Evolutionary conservation across 1,284 basidiomycete genomes (phyloP).

Genomic region (Tremellales sp.): DNA sequence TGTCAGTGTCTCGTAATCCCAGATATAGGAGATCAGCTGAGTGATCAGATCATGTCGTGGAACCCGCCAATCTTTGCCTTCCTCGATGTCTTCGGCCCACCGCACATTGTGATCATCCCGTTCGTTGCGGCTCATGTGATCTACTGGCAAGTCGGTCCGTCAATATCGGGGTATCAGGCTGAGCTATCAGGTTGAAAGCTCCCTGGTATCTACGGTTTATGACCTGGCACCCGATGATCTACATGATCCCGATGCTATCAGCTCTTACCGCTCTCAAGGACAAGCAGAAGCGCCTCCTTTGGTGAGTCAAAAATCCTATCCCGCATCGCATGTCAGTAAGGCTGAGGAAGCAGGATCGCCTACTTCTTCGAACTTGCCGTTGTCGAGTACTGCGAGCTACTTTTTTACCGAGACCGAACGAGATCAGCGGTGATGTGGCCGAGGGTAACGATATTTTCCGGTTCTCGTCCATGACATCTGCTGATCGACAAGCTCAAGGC

Average conservation of each 20-base stretch:
- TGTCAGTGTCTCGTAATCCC: conserved; percentile 5
- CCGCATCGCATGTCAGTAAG: not conserved
- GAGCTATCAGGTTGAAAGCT: conserved; percentile 12
- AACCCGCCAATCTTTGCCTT: conserved; percentile 26
- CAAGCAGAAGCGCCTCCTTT: conserved; percentile 15
- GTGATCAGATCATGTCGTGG: conserved; percentile 21
- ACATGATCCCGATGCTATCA: conserved; percentile 21
- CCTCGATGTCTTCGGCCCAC: conserved; percentile 22
- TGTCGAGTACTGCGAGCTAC: conserved; percentile 28
- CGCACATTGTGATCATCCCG: conserved; percentile 18
- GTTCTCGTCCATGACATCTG: too few species aligned
- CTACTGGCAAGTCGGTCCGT: conserved; percentile 18
- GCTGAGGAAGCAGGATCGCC: conserved; percentile 16
- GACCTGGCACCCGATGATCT: conserved; percentile 18
- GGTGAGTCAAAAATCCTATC: conserved; percentile 11
- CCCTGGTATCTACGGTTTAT: conserved; percentile 34
- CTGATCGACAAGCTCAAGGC: too few species aligned
- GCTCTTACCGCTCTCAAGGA: conserved; percentile 17
- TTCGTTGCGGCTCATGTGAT: conserved; percentile 21
- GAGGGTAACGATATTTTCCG: too few species aligned
- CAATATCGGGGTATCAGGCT: not conserved
- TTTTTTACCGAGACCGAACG: conserved; percentile 23
- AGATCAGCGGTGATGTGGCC: conserved; percentile 28
- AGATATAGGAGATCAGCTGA: not conserved
- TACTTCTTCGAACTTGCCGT: conserved; percentile 25